A percentile compares a stretch with the other conserved stretches of the same genome.
Evolutionary conservation across 805 yeast species (phyloP).

Genomic region (Saccharomyces kudriavzevii): DNA sequence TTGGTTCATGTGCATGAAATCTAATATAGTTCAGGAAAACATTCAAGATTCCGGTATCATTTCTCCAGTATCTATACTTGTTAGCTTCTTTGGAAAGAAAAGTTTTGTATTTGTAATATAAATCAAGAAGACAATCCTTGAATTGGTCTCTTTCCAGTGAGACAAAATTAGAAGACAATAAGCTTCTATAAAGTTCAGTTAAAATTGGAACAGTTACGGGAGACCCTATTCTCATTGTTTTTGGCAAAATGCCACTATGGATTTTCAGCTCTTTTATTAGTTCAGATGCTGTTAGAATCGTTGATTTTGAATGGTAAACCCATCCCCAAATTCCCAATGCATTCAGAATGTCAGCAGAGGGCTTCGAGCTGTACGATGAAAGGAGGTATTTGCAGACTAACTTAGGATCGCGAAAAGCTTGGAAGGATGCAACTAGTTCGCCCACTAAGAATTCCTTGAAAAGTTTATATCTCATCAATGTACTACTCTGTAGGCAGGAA

Average conservation of each 20-base stretch:
- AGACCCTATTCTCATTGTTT: conserved; percentile 1
- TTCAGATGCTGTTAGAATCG: conserved; percentile 3
- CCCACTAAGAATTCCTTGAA: conserved; percentile 17
- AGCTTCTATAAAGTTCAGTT: conserved; percentile 20
- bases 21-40: conserved; percentile 15
- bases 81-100: background rate
- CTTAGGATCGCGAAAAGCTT: conserved; percentile 26
- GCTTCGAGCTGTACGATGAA: conserved; percentile 10
- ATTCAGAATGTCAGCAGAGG: conserved; percentile 16
- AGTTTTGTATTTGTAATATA: conserved; percentile 13
- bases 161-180: conserved; percentile 11
- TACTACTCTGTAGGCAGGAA: conserved; percentile 10
- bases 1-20: conserved; percentile 13
- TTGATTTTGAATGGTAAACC: conserved; percentile 14
- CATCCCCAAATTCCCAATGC: conserved; percentile 24
- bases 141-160: conserved; percentile 9
- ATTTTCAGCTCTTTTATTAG: conserved; percentile 5
- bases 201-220: conserved; percentile 14
- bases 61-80: conserved; percentile 6
- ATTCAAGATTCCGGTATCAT: conserved; percentile 19
- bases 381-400: conserved; percentile 17
- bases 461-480: conserved; percentile 4
- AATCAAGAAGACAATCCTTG: conserved; percentile 10
- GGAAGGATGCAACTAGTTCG: conserved; percentile 17
- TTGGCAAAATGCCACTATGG: conserved; percentile 9